Conservation (phyloP, 106 monocot species). For the Gastrodia elata region DNA sequence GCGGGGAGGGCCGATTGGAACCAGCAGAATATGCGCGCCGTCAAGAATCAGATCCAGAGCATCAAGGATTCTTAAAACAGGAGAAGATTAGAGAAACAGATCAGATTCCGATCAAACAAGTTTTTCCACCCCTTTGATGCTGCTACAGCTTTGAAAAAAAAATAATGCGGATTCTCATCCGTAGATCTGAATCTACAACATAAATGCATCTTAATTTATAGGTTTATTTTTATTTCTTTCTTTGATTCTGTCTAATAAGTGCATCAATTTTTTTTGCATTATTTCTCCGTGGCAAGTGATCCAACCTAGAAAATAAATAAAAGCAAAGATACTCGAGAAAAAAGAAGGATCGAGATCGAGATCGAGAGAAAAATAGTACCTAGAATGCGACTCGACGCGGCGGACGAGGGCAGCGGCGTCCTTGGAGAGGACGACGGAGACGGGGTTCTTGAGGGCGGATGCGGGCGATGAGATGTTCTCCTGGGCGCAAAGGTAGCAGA, state of each 20-base stretch:
- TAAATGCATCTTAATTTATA: no score
- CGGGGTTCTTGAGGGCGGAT: slow-evolving; percentile 31
- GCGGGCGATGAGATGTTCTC: slow-evolving; percentile 26
- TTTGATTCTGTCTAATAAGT: no score
- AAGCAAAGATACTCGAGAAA: background rate
- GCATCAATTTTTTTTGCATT: no score
- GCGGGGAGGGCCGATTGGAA: slow-evolving; percentile 30
- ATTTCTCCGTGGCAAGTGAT: no score
- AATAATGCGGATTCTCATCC: background rate
- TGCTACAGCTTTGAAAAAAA: no score
- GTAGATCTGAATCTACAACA: no score
- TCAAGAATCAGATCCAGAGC: slow-evolving; percentile 40
- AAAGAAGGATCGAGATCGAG: no score
- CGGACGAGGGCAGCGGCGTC: slow-evolving; percentile 20
- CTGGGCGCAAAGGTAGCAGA: slow-evolving; percentile 58
- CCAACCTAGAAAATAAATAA: background rate
- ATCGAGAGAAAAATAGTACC: slow-evolving; percentile 23
- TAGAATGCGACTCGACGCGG: slow-evolving; percentile 35
- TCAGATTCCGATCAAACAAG: background rate
- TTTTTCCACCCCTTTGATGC: no score
- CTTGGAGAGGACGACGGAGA: slow-evolving; percentile 32
- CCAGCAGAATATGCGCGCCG: slow-evolving; percentile 31
- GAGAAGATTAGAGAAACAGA: no score
- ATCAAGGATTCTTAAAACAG: slow-evolving; percentile 29
- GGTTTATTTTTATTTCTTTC: no score